These are phyloP conservation scores for Irpex sp. DNA, from an alignment of 1,284 basidiomycete species.

Conservation along the genomic window DNA sequence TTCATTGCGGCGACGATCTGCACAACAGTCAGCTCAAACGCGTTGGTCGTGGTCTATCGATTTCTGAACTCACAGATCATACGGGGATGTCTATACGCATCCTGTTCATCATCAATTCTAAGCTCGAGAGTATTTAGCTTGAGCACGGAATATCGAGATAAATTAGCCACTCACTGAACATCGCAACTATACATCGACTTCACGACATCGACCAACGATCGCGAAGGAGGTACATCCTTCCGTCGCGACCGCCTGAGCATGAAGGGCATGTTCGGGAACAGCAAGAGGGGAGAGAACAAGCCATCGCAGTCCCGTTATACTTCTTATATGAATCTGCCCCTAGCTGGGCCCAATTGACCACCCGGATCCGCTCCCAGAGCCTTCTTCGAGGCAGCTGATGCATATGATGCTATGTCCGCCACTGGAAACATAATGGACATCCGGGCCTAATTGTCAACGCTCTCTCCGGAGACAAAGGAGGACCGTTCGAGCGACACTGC, in stretches of 20 bases:
- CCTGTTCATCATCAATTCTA: background rate
- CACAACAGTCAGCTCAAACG: background rate
- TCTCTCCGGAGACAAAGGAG: background rate
- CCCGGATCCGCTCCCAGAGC: background rate
- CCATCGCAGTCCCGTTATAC: background rate
- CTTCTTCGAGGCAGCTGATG: background rate
- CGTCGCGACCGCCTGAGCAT: constrained; percentile 35
- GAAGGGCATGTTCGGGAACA: constrained; percentile 27
- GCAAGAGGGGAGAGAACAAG: background rate
- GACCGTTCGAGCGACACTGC: background rate
- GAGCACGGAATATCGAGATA: background rate
- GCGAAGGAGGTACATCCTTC: constrained; percentile 31
- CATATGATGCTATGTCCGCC: background rate
- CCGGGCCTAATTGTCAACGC: background rate
- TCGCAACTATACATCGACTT: constrained; percentile 30
- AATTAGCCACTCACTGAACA: constrained; percentile 24
- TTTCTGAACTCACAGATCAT: constrained; percentile 3
- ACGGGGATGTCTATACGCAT: background rate
- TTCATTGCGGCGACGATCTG: constrained; percentile 2
- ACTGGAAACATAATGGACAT: background rate
- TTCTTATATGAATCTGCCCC: constrained; percentile 9
- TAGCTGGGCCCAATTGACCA: background rate
- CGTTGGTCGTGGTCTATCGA: background rate
- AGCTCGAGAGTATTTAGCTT: background rate
- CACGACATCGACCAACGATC: constrained; percentile 32